A percentile compares a stretch with the other conserved stretches of the same genome.
These are phyloP conservation scores for Penicillium expansum DNA, from an alignment of 2,329 filamentous ascomycete species.

Conservation along the genomic window DNA sequence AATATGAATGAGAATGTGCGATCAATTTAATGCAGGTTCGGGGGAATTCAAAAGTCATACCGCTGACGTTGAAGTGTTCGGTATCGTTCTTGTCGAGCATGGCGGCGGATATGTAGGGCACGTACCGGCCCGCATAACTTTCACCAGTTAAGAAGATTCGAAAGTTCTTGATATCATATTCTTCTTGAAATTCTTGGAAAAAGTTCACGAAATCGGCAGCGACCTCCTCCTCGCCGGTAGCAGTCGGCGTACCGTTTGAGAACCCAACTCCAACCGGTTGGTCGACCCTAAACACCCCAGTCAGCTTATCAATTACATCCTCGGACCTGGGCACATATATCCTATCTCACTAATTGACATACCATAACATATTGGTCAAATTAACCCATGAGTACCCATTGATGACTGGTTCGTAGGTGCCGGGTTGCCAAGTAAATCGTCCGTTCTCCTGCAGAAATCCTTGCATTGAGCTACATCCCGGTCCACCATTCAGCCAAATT, in stretches of 20 bases:
- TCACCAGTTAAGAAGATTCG: constrained; percentile 75
- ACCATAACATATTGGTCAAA: constrained; percentile 73
- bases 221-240: constrained; percentile 66
- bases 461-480: constrained; percentile 58
- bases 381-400: constrained; percentile 73
- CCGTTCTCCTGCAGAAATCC: constrained; percentile 76
- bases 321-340: too few relatives aligned
- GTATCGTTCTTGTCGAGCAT: constrained; percentile 70
- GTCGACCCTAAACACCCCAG: constrained; percentile 24
- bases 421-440: constrained; percentile 67
- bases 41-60: constrained; percentile 31
- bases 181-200: constrained; percentile 72
- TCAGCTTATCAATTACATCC: not conserved
- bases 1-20: not conserved
- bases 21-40: not conserved
- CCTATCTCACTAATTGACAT: constrained; percentile 40
- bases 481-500: constrained; percentile 53
- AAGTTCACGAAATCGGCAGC: constrained; percentile 72
- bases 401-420: constrained; percentile 61
- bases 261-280: constrained; percentile 64
- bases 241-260: constrained; percentile 62
- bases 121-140: constrained; percentile 66
- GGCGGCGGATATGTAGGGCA: constrained; percentile 70
- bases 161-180: constrained; percentile 64
- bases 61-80: constrained; percentile 65